Conservation (phyloP, 345 rosid species). For the Brassica carinata region DNA sequence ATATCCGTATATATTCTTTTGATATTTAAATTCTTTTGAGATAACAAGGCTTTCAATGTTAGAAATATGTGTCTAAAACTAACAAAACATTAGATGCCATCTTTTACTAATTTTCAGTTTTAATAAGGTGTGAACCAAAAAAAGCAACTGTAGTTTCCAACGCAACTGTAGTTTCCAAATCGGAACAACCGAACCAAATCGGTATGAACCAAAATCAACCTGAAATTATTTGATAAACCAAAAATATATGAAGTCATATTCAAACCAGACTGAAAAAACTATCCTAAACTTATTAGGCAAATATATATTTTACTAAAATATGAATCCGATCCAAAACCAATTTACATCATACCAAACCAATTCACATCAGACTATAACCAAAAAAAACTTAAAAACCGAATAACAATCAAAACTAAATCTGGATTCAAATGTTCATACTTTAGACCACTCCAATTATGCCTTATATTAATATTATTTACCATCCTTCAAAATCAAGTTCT, state of each 20-base stretch:
- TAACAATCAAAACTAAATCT: background rate
- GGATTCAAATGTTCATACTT: background rate
- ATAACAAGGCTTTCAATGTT: background rate
- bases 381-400: background rate
- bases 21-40: background rate
- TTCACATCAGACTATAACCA: background rate
- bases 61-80: no score
- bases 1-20: no score
- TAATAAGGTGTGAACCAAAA: background rate
- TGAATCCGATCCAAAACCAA: background rate
- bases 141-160: no score
- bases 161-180: background rate
- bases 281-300: background rate
- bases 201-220: background rate
- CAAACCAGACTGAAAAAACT: background rate
- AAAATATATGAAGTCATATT: background rate
- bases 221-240: background rate
- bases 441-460: background rate
- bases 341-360: background rate
- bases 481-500: background rate
- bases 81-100: background rate
- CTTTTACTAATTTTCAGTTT: background rate
- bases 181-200: background rate
- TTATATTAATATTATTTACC: background rate
- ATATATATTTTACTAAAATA: background rate